phyloP scores from a whole-genome alignment of 2,329 filamentous ascomycete species.

The Nothomitra cinnamomea region DNA sequence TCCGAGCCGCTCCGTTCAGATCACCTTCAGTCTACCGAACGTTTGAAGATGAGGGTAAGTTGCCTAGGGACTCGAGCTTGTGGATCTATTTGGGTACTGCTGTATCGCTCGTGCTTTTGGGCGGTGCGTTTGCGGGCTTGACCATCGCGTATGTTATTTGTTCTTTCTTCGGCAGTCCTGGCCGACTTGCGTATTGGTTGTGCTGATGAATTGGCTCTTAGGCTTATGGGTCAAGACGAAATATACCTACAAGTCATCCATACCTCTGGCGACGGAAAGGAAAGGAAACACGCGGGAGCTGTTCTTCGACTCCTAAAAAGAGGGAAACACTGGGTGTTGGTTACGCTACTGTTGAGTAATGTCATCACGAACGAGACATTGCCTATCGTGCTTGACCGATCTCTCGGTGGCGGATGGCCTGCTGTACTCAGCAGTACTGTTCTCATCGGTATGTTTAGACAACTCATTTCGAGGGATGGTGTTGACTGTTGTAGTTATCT shows the following conservation, averaged over 20 bases:
- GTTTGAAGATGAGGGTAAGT: constrained; percentile 28
- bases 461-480: constrained; percentile 1
- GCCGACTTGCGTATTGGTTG: not conserved
- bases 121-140: constrained; percentile 85
- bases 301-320: constrained; percentile 66
- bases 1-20: constrained; percentile 3
- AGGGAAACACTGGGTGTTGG: constrained; percentile 96
- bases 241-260: constrained; percentile 94
- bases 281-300: constrained; percentile 67
- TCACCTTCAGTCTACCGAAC: not conserved
- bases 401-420: constrained; percentile 83
- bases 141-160: constrained; percentile 55
- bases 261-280: constrained; percentile 66
- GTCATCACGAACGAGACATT: constrained; percentile 96
- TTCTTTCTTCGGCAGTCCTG: not conserved
- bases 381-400: constrained; percentile 86
- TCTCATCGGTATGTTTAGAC: constrained; percentile 55
- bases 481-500: constrained; percentile 54
- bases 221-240: constrained; percentile 61
- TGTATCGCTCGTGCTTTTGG: constrained; percentile 63
- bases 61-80: constrained; percentile 44
- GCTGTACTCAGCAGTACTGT: constrained; percentile 87
- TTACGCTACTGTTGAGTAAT: constrained; percentile 84
- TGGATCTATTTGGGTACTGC: constrained; percentile 74
- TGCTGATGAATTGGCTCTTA: constrained; percentile 21